These are phyloP conservation scores for Vigna mungo DNA, from an alignment of 306 rosid species.

Conservation along the genomic window DNA sequence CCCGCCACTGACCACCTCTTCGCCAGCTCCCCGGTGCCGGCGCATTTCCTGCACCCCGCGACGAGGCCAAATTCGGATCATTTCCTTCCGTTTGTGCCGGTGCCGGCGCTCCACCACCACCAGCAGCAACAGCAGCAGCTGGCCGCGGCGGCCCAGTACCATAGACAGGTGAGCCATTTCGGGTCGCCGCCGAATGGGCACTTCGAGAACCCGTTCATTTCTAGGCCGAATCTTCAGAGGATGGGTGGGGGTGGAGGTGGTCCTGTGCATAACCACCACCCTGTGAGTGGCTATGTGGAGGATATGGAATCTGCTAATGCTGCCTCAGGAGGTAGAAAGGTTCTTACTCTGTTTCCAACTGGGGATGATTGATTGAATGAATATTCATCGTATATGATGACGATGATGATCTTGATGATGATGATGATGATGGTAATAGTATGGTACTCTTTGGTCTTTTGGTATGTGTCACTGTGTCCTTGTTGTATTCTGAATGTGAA, in stretches of 20 bases:
- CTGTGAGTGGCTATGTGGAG: slow-evolving; percentile 63
- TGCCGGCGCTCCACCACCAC: slow-evolving; percentile 78
- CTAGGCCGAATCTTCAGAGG: slow-evolving; percentile 78
- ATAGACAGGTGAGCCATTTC: slow-evolving; percentile 82
- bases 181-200: slow-evolving; percentile 91
- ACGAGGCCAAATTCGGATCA: slow-evolving; percentile 83
- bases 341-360: slow-evolving; percentile 88
- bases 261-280: slow-evolving; percentile 59
- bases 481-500: slow-evolving; percentile 47
- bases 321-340: slow-evolving; percentile 84
- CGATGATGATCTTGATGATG: background rate
- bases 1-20: slow-evolving; percentile 89
- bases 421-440: slow-evolving; percentile 12
- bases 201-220: slow-evolving; percentile 80
- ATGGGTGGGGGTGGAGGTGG: slow-evolving; percentile 55
- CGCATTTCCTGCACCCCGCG: slow-evolving; percentile 80
- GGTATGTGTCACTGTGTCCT: slow-evolving; percentile 12
- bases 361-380: slow-evolving; percentile 75
- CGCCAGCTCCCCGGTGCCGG: slow-evolving; percentile 91
- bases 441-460: background rate
- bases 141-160: slow-evolving; percentile 63
- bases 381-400: slow-evolving; percentile 32
- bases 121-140: slow-evolving; percentile 70
- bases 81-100: slow-evolving; percentile 86
- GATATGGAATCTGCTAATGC: slow-evolving; percentile 90